A percentile compares a stretch with the other conserved stretches of the same genome.
Conservation (phyloP, 352 stramenopile species). For the Phytophthora cryptogea region DNA sequence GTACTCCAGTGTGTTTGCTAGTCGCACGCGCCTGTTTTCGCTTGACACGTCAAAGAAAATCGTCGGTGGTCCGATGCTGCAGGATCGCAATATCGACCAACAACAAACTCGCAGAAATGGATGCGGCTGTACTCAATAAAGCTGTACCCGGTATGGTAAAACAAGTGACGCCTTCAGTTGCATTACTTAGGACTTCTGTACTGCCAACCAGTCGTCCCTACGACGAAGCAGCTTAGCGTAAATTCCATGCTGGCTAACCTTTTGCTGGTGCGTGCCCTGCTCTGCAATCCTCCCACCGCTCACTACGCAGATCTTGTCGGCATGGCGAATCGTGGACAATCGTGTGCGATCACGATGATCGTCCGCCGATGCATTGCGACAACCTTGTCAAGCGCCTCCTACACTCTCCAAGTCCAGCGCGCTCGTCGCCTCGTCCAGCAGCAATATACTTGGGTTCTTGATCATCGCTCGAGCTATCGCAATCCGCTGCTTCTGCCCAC, state of each 20-base stretch:
- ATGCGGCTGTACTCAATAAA: too few relatives aligned
- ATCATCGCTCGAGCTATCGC: constrained; percentile 47
- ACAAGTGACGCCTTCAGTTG: not conserved
- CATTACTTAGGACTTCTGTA: not conserved
- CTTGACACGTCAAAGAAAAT: too few relatives aligned
- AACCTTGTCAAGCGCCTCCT: constrained; percentile 40
- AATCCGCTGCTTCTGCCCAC: constrained; percentile 50
- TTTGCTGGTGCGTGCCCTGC: constrained; percentile 89
- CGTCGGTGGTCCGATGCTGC: too few relatives aligned
- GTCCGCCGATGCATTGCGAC: constrained; percentile 27
- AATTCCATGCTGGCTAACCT: constrained; percentile 57
- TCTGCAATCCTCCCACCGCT: constrained; percentile 91
- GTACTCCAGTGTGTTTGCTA: too few relatives aligned
- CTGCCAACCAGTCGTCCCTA: not conserved
- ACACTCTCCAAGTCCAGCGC: constrained; percentile 51
- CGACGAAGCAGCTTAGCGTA: constrained; percentile 31
- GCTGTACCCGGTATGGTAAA: not conserved
- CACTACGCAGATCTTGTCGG: constrained; percentile 95
- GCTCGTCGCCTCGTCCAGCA: constrained; percentile 60
- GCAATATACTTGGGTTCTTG: constrained; percentile 46
- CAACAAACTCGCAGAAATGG: too few relatives aligned
- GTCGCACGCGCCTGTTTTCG: too few relatives aligned
- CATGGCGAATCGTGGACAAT: constrained; percentile 63
- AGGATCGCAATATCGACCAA: too few relatives aligned
- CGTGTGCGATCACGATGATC: constrained; percentile 37